These are phyloP conservation scores for Turnera subulata DNA, from an alignment of 345 rosid genomes.

Conservation along the genomic window DNA sequence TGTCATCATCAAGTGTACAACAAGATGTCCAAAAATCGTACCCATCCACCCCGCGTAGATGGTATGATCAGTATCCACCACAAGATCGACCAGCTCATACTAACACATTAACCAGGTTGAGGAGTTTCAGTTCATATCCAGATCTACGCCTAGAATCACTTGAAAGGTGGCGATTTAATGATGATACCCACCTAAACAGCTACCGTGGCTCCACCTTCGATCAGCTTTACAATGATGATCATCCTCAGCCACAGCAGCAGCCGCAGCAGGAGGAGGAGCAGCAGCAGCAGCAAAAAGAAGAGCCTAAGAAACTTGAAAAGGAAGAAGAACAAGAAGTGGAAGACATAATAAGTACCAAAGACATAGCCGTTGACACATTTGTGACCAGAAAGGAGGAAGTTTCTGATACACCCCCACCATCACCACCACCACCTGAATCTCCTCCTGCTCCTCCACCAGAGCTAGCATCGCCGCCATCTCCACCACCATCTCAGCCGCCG, in stretches of 20 bases:
- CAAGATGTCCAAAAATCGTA: slow-evolving; percentile 24
- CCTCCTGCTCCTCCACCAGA: slow-evolving; percentile 6
- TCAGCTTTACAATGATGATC: slow-evolving; percentile 14
- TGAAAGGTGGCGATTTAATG: slow-evolving; percentile 64
- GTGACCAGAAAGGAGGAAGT: slow-evolving; percentile 9
- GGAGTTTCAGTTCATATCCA: slow-evolving; percentile 73
- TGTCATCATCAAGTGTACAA: slow-evolving; percentile 22
- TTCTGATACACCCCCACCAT: slow-evolving; percentile 6
- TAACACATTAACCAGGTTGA: slow-evolving; percentile 35
- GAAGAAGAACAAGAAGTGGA: slow-evolving; percentile 14
- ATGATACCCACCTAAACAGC: slow-evolving; percentile 53
- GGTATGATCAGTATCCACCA: slow-evolving; percentile 26
- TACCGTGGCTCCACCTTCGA: slow-evolving; percentile 30
- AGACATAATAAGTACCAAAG: slow-evolving; percentile 6
- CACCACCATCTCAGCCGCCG: slow-evolving; percentile 10
- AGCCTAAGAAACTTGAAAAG: slow-evolving; percentile 8
- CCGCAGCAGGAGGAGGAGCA: no score
- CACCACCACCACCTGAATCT: background rate
- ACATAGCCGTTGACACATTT: slow-evolving; percentile 19
- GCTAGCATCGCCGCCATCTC: slow-evolving; percentile 17
- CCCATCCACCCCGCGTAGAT: slow-evolving; percentile 34
- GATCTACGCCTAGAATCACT: slow-evolving; percentile 60
- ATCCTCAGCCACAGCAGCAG: slow-evolving; percentile 10
- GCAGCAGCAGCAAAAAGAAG: no score
- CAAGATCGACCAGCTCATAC: slow-evolving; percentile 35